Evolutionary conservation across 306 rosid species (phyloP).

Genomic region (Astragalus glycyphyllos): DNA sequence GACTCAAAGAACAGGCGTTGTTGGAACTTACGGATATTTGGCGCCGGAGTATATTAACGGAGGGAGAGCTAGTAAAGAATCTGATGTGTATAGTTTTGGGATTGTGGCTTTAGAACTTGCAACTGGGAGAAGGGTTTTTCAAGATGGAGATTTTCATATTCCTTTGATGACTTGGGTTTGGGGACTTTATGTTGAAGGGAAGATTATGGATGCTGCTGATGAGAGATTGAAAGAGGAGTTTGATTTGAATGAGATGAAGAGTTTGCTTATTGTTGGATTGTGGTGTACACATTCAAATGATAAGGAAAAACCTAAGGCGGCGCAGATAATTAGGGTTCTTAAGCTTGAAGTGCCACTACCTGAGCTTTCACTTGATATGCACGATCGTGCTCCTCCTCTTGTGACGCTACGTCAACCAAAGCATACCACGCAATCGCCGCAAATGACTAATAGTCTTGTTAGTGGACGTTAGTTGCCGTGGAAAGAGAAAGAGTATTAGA

Average conservation of each 20-base stretch:
- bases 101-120: slow-evolving; percentile 71
- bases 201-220: slow-evolving; percentile 49
- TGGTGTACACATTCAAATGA: slow-evolving; percentile 53
- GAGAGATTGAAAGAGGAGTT: slow-evolving; percentile 36
- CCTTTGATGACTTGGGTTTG: slow-evolving; percentile 47
- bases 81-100: slow-evolving; percentile 68
- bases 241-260: slow-evolving; percentile 41
- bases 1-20: slow-evolving; percentile 50
- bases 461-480: slow-evolving; percentile 36
- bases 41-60: slow-evolving; percentile 55
- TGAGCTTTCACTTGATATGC: slow-evolving; percentile 49
- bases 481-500: too few species aligned
- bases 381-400: slow-evolving; percentile 23
- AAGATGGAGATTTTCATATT: slow-evolving; percentile 50
- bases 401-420: background rate
- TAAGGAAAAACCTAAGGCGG: slow-evolving; percentile 54
- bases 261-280: slow-evolving; percentile 49
- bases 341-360: slow-evolving; percentile 44
- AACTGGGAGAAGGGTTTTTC: slow-evolving; percentile 57
- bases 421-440: background rate
- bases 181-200: slow-evolving; percentile 49
- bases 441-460: slow-evolving; percentile 38
- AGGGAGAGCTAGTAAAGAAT: slow-evolving; percentile 57
- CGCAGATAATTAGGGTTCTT: slow-evolving; percentile 55
- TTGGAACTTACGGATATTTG: slow-evolving; percentile 57